Conservation (phyloP, 805 yeast species). For the Starmerella apicola region DNA sequence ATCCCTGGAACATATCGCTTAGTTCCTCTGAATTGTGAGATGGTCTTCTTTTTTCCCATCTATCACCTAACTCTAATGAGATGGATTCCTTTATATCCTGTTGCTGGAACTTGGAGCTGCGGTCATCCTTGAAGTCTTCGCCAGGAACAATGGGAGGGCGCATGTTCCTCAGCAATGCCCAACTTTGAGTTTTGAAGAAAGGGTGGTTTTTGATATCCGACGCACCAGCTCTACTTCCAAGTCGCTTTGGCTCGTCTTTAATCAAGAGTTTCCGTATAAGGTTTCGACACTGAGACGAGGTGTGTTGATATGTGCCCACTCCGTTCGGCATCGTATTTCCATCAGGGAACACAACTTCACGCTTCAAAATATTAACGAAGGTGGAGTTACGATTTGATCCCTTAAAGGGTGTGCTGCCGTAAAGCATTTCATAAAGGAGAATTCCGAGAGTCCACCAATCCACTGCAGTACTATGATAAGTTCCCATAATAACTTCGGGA, state of each 20-base stretch:
- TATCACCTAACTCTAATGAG: slow-evolving; percentile 22
- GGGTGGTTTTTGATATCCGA: slow-evolving; percentile 85
- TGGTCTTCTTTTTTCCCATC: slow-evolving; percentile 20
- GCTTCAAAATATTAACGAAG: slow-evolving; percentile 72
- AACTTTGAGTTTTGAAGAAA: slow-evolving; percentile 80
- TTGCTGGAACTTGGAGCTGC: slow-evolving; percentile 3
- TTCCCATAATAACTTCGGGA: slow-evolving; percentile 93
- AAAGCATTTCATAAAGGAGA: slow-evolving; percentile 83
- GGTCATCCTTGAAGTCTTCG: slow-evolving; percentile 26
- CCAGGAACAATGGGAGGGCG: slow-evolving; percentile 95
- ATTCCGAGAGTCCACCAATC: slow-evolving; percentile 99
- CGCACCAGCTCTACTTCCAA: slow-evolving; percentile 91
- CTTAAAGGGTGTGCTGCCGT: slow-evolving; percentile 93
- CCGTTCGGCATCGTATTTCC: slow-evolving; percentile 18
- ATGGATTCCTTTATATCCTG: slow-evolving; percentile 16
- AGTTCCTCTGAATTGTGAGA: slow-evolving; percentile 18
- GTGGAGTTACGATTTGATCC: slow-evolving; percentile 83
- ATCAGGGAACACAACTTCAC: slow-evolving; percentile 72
- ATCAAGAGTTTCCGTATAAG: slow-evolving; percentile 69
- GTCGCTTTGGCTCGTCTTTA: slow-evolving; percentile 76
- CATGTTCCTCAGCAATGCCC: slow-evolving; percentile 89
- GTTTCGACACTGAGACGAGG: slow-evolving; percentile 65
- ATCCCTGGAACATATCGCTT: slow-evolving; percentile 21
- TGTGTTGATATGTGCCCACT: slow-evolving; percentile 35
- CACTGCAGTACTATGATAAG: slow-evolving; percentile 95